These are phyloP conservation scores for Candida palmyrensis DNA, from an alignment of 805 yeast species.

Conservation along the genomic window DNA sequence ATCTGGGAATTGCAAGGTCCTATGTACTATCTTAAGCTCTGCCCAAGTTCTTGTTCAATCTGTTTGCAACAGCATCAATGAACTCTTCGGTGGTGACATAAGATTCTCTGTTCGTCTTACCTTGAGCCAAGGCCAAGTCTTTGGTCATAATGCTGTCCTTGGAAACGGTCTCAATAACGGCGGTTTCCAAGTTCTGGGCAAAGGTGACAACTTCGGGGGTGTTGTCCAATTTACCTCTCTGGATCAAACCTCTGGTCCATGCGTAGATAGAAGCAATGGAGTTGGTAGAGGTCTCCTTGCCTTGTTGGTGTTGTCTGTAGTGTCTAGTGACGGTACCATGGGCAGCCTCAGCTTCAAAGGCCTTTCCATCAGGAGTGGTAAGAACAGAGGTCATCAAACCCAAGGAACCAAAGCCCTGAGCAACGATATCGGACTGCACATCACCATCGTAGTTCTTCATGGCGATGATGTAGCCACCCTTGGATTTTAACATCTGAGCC, in stretches of 20 bases:
- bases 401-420: slow-evolving; percentile 95
- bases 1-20: too few species aligned
- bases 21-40: slow-evolving; percentile 1
- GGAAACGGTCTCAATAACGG: slow-evolving; percentile 81
- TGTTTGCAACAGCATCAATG: slow-evolving; percentile 71
- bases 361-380: slow-evolving; percentile 93
- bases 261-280: slow-evolving; percentile 97
- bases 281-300: slow-evolving; percentile 95
- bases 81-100: slow-evolving; percentile 93
- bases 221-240: slow-evolving; percentile 84
- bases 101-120: slow-evolving; percentile 73
- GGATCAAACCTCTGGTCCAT: slow-evolving; percentile 91
- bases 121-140: slow-evolving; percentile 87
- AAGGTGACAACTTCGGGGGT: slow-evolving; percentile 83
- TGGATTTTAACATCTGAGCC: slow-evolving; percentile 95
- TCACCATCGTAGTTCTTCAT: slow-evolving; percentile 98
- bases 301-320: slow-evolving; percentile 92
- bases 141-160: slow-evolving; percentile 90
- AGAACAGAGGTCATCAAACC: slow-evolving; percentile 98
- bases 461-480: slow-evolving; percentile 93
- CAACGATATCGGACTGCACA: slow-evolving; percentile 93
- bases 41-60: slow-evolving; percentile 41
- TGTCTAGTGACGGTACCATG: slow-evolving; percentile 98
- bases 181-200: slow-evolving; percentile 73
- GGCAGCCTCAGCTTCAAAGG: slow-evolving; percentile 97